phyloP scores from a whole-genome alignment of 2,329 filamentous ascomycete species.

The Penicillium sp. region DNA sequence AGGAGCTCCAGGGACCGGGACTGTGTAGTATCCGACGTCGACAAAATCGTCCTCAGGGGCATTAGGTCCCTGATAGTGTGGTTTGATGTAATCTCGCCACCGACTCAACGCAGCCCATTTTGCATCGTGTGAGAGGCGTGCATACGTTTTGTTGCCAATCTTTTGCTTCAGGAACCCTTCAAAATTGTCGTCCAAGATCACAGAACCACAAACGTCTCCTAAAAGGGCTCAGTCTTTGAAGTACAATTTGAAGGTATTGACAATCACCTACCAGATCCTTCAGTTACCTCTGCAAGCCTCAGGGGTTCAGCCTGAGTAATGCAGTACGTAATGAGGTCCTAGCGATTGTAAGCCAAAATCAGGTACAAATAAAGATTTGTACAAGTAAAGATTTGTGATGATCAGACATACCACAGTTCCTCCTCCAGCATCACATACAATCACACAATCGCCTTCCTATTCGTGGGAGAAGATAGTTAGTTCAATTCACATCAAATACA shows the following conservation, averaged over 20 bases:
- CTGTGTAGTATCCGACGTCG: conserved; percentile 11
- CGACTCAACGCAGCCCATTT: conserved; percentile 23
- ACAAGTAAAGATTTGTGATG: not conserved
- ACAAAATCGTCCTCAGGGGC: conserved; percentile 16
- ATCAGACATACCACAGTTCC: conserved; percentile 28
- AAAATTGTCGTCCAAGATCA: conserved; percentile 26
- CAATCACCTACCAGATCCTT: conserved; percentile 20
- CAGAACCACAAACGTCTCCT: conserved; percentile 29
- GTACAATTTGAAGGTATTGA: not conserved
- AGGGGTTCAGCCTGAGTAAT: conserved; percentile 21
- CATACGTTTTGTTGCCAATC: conserved; percentile 23
- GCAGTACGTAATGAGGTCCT: conserved; percentile 31
- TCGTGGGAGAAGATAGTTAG: not conserved
- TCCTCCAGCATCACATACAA: conserved; percentile 36
- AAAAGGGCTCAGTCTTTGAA: not conserved
- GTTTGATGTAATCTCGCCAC: conserved; percentile 31
- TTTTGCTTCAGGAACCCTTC: conserved; percentile 19
- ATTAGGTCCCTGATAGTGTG: conserved; percentile 14
- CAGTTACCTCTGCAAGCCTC: conserved; percentile 21
- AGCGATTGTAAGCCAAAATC: not conserved
- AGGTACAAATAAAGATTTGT: not conserved
- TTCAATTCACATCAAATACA: not conserved
- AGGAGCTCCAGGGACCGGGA: conserved; percentile 18
- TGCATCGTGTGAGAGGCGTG: conserved; percentile 19
- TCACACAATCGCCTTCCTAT: conserved; percentile 22